Base-by-base conservation (phyloP, 208 protist species). In the Acanthamoeba triangularis region DNA sequence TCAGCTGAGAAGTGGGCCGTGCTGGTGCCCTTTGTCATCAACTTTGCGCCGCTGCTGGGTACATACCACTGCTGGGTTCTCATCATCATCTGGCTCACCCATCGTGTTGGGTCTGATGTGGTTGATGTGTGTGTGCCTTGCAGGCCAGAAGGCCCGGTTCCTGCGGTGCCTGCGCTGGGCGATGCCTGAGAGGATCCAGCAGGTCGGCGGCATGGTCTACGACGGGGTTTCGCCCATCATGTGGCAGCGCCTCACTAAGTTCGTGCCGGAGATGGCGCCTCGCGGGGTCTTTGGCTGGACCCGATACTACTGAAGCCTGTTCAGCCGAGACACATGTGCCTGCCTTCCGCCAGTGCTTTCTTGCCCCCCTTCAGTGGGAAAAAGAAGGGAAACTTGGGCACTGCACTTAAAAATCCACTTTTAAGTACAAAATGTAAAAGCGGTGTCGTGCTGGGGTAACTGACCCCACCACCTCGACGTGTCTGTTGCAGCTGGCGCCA, bases 151-250 rank as follows among this genome's bases (percentile, higher is more conserved):
- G 85, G 59, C 61, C 18, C 52, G 85, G 2, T 92, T 92, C 59
- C 56, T 92, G 35, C n/a, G 61, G n/a, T 49, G 85, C 59, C 37
- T 92, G 85, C 85, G 85, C 6, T 92, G 85, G 85, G 85, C 85
- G 30, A 65, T 92, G 54, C 85, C 85, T 8, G 85, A 92, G 85
- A 30, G 85, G 20, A 76, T 92, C 30, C 85, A 92, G 59, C 85
- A 92, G 59, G 41, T 92, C 18, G 85, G 85, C 33, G 85, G 52
- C 20, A 92, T 92, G 85, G 85, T 74, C 85, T 92, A 76, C 44
- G 61, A 92, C 59, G 85, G 85, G 33, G 85, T 92, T 13, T 92
- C 85, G 59, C 85, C 85, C 3, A 30, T 74, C 37, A 23, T 92
- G 85, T 92, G 85, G 85, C 61, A 74, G 59, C 52, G 85, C 35